A percentile compares a stretch with the other conserved stretches of the same genome.
phyloP scores from a whole-genome alignment of 2,329 filamentous ascomycete species.

The Emergomyces pasteurianus region DNA sequence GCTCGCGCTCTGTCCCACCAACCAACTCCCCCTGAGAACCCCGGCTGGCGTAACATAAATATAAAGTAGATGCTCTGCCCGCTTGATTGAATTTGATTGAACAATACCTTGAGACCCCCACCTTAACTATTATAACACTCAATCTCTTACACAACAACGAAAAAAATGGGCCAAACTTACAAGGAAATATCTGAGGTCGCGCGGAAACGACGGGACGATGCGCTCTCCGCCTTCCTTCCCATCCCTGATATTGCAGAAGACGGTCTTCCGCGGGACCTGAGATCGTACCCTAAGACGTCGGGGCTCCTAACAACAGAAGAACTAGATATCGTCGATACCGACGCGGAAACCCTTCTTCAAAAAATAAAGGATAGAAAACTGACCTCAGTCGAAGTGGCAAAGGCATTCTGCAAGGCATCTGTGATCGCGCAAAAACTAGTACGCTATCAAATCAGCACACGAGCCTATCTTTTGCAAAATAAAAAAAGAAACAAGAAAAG shows the following conservation, averaged over 20 bases:
- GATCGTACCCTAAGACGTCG: constrained; percentile 26
- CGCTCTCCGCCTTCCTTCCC: constrained; percentile 15
- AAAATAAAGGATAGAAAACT: constrained; percentile 23
- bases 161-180: constrained; percentile 21
- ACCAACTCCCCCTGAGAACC: background rate
- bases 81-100: background rate
- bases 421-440: constrained; percentile 26
- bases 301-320: constrained; percentile 47
- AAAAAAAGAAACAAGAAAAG: background rate
- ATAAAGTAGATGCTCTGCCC: background rate
- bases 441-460: background rate
- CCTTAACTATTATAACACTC: background rate
- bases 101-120: background rate
- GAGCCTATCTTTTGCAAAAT: background rate
- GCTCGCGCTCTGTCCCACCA: background rate
- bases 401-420: constrained; percentile 28
- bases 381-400: constrained; percentile 9
- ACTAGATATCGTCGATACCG: constrained; percentile 37
- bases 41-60: background rate
- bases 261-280: constrained; percentile 9
- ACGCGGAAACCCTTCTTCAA: constrained; percentile 23
- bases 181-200: constrained; percentile 28
- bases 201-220: constrained; percentile 21
- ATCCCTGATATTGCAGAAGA: constrained; percentile 11
- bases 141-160: background rate